Evolutionary conservation across 73 alveolate genomes (phyloP).

Genomic region (Stentor coeruleus): DNA sequence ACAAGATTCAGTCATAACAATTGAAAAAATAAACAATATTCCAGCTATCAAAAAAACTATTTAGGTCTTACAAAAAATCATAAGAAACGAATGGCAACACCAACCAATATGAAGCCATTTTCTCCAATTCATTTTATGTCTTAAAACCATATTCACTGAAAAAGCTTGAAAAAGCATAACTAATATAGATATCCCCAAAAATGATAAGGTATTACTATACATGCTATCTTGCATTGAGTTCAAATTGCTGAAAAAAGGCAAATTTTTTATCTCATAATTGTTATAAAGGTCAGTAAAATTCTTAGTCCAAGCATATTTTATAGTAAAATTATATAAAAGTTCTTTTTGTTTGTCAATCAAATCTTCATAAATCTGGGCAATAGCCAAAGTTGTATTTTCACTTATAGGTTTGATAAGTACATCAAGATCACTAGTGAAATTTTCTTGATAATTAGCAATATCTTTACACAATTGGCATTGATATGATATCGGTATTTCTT

Average conservation of each 20-base stretch:
- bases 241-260: neutral
- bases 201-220: neutral
- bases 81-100: constrained; percentile 7
- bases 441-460: neutral
- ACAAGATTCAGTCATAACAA: neutral
- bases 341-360: neutral
- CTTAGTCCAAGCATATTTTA: neutral
- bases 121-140: neutral
- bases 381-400: neutral
- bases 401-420: neutral
- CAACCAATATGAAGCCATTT: neutral
- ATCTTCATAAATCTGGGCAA: neutral
- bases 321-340: neutral
- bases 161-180: constrained; percentile 4
- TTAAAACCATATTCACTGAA: neutral
- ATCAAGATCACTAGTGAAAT: neutral
- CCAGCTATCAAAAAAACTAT: neutral
- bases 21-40: neutral
- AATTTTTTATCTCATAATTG: neutral
- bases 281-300: neutral
- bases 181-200: neutral
- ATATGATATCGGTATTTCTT: neutral
- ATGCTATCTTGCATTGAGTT: neutral
- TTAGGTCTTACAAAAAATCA: neutral
- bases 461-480: neutral